Conservation (phyloP, 352 stramenopile genomes). For the Phytophthora tubulina region DNA sequence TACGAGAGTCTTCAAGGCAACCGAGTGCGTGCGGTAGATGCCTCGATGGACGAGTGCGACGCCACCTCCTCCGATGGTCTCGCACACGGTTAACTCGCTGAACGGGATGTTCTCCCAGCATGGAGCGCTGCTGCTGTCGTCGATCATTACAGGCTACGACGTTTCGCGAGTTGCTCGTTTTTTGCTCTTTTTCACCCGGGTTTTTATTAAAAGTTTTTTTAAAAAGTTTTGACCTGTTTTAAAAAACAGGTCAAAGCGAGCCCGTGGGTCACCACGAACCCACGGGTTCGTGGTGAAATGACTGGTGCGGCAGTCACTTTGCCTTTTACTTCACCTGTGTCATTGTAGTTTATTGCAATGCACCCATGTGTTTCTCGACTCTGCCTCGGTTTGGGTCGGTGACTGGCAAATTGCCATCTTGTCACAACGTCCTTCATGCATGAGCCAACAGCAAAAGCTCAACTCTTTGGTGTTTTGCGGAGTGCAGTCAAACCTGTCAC, state of each 20-base stretch:
- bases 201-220: no score
- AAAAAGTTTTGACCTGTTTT: no score
- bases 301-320: no score
- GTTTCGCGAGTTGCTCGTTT: not conserved
- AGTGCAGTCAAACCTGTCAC: conserved; percentile 14
- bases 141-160: conserved; percentile 22
- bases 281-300: no score
- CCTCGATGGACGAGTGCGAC: conserved; percentile 91
- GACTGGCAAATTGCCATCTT: conserved; percentile 36
- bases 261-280: no score
- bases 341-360: not conserved
- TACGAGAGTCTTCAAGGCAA: conserved; percentile 93
- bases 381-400: conserved; percentile 45
- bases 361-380: conserved; percentile 23
- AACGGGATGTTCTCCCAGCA: conserved; percentile 86
- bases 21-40: conserved; percentile 68
- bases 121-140: conserved; percentile 21
- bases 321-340: no score
- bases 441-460: conserved; percentile 44
- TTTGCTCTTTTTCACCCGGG: no score
- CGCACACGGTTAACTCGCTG: conserved; percentile 80
- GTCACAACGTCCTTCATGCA: conserved; percentile 44
- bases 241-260: no score
- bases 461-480: conserved; percentile 26
- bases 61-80: conserved; percentile 90